Evolutionary conservation across 1,284 basidiomycete genomes (phyloP), one percentile per base, ranked within the genome.

Genomic region (Salmacisia buchloeana): DNA sequence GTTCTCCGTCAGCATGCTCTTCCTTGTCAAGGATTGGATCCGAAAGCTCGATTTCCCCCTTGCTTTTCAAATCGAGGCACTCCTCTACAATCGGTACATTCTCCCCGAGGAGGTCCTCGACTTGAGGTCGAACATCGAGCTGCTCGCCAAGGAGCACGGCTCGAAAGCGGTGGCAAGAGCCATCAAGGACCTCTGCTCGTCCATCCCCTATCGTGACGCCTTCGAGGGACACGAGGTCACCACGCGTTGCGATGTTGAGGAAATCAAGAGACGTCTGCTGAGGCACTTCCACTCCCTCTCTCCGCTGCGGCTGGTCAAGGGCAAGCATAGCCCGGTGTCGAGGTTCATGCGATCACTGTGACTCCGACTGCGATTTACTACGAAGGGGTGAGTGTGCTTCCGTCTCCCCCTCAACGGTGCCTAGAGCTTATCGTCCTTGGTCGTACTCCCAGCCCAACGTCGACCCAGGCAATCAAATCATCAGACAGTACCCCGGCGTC

Each of bases 351-450:
- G 70, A 85, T 88, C 49, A 87, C 85, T 1, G 85, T 89, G 63
- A 88, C 88, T 0, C 88, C 89, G 0, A 88, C 87, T 5, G 83
- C 86, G n/a, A 80, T 87, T 65, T 77, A 86, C 10, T 82, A 90
- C 15, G 88, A 90, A 78, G 89, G 89, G 0, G 49, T 54, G 49
- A 54, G 49, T 54, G 88, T 88, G 1, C 87, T 85, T 63, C 77
- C 85, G 1, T 85, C 89, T 29, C 86, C 90, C 63, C 85, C 88
- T 23, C 80, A 35, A 6, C 25, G 3, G 5, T 18, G 1, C 36
- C 34, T 29, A 10, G 9, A 13, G 18, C 25, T 15, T 38, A 61
- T 13, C n/a, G 33, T 2, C 15, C 13, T 18, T 31, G 63, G 58
- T 39, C 29, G 4, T 34, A 5, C 49, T 13, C 12, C 18, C 29